Conservation (phyloP, 495 filamentous ascomycete genomes). For the Daldinia grandis region DNA sequence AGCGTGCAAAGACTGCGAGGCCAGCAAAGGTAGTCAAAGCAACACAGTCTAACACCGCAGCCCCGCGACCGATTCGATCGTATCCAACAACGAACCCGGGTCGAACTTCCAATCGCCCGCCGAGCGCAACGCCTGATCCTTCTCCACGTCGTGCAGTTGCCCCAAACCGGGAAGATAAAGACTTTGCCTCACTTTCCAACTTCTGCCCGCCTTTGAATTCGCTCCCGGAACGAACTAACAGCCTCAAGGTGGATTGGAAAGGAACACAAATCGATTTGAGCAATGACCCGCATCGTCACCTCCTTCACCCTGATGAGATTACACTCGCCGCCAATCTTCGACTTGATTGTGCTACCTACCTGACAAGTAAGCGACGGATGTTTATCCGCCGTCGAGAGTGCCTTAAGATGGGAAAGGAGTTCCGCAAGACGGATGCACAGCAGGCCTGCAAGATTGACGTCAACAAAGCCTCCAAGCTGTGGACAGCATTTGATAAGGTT, state of each 20-base stretch:
- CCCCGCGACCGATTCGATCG: slow-evolving; percentile 42
- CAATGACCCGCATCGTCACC: slow-evolving; percentile 76
- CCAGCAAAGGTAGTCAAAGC: slow-evolving; percentile 59
- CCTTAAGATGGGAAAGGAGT: slow-evolving; percentile 78
- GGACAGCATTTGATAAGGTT: slow-evolving; percentile 88
- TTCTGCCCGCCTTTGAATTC: slow-evolving; percentile 76
- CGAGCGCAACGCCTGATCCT: slow-evolving; percentile 55
- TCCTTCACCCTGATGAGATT: slow-evolving; percentile 83
- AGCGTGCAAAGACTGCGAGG: slow-evolving; percentile 48
- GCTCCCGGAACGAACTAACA: slow-evolving; percentile 66
- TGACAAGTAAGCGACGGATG: slow-evolving; percentile 94
- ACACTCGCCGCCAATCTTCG: slow-evolving; percentile 80
- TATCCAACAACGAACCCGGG: slow-evolving; percentile 24
- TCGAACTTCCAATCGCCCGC: slow-evolving; percentile 36
- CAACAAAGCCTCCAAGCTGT: slow-evolving; percentile 97
- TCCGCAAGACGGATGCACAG: slow-evolving; percentile 97
- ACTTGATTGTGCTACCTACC: slow-evolving; percentile 87
- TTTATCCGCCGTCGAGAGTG: slow-evolving; percentile 80
- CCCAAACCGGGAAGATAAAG: slow-evolving; percentile 80
- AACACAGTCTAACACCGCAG: slow-evolving; percentile 43
- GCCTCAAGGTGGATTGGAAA: slow-evolving; percentile 89
- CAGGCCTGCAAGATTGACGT: slow-evolving; percentile 98
- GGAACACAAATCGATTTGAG: slow-evolving; percentile 80
- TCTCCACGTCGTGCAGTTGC: slow-evolving; percentile 51
- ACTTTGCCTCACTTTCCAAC: slow-evolving; percentile 81